Conservation (phyloP, 2,329 filamentous ascomycete genomes). For the Spiromastix sp. region DNA sequence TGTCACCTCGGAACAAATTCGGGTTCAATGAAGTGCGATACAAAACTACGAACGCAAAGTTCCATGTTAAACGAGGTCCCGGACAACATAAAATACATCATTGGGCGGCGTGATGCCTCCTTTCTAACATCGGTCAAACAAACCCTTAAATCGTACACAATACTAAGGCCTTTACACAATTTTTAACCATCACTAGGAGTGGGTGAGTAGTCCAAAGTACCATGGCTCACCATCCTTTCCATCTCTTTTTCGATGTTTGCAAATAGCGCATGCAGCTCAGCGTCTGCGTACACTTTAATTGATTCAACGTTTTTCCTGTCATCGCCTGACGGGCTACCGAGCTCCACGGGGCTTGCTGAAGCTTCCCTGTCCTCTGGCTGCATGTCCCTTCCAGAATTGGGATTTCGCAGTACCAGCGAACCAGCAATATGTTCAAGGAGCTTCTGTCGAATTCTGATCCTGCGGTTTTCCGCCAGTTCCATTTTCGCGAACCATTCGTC, state of each 20-base stretch:
- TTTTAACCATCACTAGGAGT: no score
- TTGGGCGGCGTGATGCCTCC: no score
- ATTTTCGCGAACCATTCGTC: constrained; percentile 73
- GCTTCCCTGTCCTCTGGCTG: constrained; percentile 27
- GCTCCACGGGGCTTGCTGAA: constrained; percentile 49
- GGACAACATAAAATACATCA: no score
- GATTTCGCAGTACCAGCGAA: constrained; percentile 44
- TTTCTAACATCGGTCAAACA: no score
- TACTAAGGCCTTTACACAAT: no score
- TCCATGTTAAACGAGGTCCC: no score
- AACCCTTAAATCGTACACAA: no score
- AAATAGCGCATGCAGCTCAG: constrained; percentile 56
- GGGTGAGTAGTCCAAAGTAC: constrained; percentile 12
- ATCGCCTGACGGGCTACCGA: constrained; percentile 14
- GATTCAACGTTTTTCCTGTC: constrained; percentile 46
- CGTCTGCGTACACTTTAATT: constrained; percentile 58
- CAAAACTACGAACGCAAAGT: no score
- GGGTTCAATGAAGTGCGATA: no score
- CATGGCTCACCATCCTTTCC: constrained; percentile 26
- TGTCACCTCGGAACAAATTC: no score
- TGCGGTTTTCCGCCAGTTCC: constrained; percentile 69
- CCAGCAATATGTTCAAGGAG: constrained; percentile 72
- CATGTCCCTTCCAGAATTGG: constrained; percentile 2
- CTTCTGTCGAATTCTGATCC: constrained; percentile 66
- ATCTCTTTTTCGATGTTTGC: constrained; percentile 57